Evolutionary conservation across 176 grass and related monocot genomes (phyloP).

Genomic region (Carex scoparia): DNA sequence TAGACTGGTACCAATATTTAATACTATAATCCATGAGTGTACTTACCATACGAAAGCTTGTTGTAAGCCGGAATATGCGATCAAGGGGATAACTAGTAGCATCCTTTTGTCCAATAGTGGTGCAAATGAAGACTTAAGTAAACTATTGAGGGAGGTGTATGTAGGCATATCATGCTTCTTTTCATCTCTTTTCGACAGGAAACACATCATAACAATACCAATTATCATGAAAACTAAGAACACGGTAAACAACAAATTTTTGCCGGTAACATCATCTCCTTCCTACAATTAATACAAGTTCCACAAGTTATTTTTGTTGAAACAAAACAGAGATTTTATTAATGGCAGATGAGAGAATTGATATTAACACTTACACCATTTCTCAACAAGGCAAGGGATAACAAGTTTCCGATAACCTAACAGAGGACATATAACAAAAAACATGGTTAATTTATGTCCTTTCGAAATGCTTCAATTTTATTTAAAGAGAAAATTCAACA

Average conservation of each 20-base stretch:
- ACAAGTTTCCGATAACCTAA: slow-evolving; percentile 95
- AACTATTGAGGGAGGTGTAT: slow-evolving; percentile 46
- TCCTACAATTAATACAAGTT: slow-evolving; percentile 37
- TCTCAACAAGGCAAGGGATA: slow-evolving; percentile 74
- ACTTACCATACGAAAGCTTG: slow-evolving; percentile 97
- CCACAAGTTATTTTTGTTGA: neutral
- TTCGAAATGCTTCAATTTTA: neutral
- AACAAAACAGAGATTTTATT: neutral
- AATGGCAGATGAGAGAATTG: neutral
- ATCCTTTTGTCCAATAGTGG: slow-evolving; percentile 73
- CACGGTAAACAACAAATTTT: slow-evolving; percentile 76
- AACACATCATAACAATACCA: slow-evolving; percentile 86
- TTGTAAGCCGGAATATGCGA: slow-evolving; percentile 90
- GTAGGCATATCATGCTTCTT: slow-evolving; percentile 21
- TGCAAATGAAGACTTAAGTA: slow-evolving; percentile 65
- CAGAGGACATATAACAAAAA: slow-evolving; percentile 21
- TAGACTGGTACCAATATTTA: neutral
- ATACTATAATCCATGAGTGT: neutral
- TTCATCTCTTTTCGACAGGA: slow-evolving; percentile 77
- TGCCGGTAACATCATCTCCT: slow-evolving; percentile 56
- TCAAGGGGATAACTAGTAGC: slow-evolving; percentile 83
- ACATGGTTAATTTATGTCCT: neutral
- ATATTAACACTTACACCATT: slow-evolving; percentile 46
- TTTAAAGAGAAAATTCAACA: slow-evolving; percentile 13
- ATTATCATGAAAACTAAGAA: slow-evolving; percentile 91